A percentile compares a stretch with the other conserved stretches of the same genome.
Conservation (phyloP, 768 basidiomycete species). For the Suillus luteus region DNA sequence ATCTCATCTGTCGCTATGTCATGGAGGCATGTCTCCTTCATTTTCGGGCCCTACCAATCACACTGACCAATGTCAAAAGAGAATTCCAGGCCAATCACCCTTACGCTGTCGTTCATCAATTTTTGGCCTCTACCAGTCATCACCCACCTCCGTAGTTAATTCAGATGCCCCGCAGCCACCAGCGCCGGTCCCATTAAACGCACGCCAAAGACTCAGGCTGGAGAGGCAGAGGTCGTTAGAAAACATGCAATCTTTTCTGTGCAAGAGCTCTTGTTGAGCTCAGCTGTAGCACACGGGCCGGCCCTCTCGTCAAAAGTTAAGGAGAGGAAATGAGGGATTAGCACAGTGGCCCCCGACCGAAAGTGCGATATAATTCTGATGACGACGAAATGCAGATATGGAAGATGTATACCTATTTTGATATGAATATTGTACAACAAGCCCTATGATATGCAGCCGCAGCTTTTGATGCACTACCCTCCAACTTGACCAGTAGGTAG, state of each 20-base stretch:
- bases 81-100: conserved; percentile 30
- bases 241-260: no score
- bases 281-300: no score
- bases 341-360: neutral
- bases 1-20: conserved; percentile 27
- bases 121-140: neutral
- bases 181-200: neutral
- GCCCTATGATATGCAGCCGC: neutral
- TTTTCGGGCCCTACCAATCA: neutral
- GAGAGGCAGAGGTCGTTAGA: no score
- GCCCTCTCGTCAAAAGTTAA: no score
- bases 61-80: conserved; percentile 16
- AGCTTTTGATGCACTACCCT: conserved; percentile 43
- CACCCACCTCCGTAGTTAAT: neutral
- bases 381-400: neutral
- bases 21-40: conserved; percentile 22
- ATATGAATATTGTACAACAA: neutral
- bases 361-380: neutral
- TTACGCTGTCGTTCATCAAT: conserved; percentile 17
- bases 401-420: neutral
- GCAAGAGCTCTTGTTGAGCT: no score
- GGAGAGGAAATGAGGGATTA: neutral
- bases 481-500: conserved; percentile 77
- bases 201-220: neutral
- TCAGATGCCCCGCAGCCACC: neutral